These are phyloP conservation scores for Stephania yunnanensis DNA, from an alignment of 164 flowering plant genomes.

Conservation along the genomic window DNA sequence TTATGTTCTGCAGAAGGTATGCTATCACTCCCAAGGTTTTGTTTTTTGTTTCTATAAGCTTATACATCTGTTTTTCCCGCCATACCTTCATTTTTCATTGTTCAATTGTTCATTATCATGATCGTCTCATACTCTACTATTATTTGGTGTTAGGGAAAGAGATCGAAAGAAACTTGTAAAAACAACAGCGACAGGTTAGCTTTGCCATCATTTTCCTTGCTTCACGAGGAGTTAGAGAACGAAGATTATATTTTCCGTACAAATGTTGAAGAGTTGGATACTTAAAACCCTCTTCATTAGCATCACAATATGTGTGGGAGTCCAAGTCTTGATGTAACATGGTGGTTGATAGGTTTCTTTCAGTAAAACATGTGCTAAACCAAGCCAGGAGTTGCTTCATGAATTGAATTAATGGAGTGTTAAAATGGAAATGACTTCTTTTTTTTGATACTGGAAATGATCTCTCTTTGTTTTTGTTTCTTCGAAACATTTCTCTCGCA, in stretches of 20 bases:
- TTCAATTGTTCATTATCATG: not conserved
- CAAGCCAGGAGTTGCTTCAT: too few relatives aligned
- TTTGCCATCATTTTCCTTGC: constrained; percentile 35
- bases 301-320: not conserved
- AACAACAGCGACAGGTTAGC: constrained; percentile 19
- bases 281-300: not conserved
- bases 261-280: constrained; percentile 43
- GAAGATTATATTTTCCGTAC: constrained; percentile 76
- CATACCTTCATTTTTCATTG: not conserved
- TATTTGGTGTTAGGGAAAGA: constrained; percentile 51
- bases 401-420: too few relatives aligned
- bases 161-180: constrained; percentile 19
- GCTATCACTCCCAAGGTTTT: not conserved
- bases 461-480: too few relatives aligned
- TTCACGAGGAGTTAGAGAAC: constrained; percentile 72
- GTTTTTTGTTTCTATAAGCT: not conserved
- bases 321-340: not conserved
- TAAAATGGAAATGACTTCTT: too few relatives aligned
- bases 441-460: too few relatives aligned
- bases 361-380: not conserved
- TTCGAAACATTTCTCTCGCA: too few relatives aligned
- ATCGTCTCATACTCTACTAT: not conserved
- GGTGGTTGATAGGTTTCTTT: not conserved
- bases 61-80: not conserved
- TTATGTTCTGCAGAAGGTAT: constrained; percentile 71